Percentiles rank a stretch among this genome's conserved stretches.
These are phyloP conservation scores for Peronospora tabacina DNA, from an alignment of 352 stramenopile species.

Conservation along the genomic window DNA sequence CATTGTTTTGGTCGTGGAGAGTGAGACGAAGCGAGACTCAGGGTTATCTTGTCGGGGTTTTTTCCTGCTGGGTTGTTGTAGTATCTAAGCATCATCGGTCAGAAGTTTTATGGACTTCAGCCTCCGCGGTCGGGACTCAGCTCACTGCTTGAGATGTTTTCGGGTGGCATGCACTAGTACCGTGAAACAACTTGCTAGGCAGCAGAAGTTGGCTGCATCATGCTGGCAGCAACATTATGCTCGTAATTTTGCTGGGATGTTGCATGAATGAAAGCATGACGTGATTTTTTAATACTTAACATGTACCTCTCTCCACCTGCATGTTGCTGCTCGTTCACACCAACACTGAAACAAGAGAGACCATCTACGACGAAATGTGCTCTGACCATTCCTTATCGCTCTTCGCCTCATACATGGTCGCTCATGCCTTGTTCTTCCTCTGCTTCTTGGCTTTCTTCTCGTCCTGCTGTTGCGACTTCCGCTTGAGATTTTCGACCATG, in stretches of 20 bases:
- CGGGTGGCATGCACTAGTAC: conserved; percentile 54
- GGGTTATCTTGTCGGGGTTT: background rate
- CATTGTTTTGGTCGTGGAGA: background rate
- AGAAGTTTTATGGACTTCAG: conserved; percentile 84
- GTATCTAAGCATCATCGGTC: conserved; percentile 79
- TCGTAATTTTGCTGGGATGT: background rate
- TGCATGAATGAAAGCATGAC: conserved; percentile 12
- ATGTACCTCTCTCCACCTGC: too few relatives aligned
- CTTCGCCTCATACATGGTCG: background rate
- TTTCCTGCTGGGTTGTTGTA: conserved; percentile 12
- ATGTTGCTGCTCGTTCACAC: too few relatives aligned
- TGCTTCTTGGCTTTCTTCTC: conserved; percentile 47
- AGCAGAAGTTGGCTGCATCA: too few relatives aligned
- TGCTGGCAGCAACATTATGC: background rate
- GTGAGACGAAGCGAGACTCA: conserved; percentile 6
- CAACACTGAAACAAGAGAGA: too few relatives aligned
- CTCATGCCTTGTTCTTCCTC: conserved; percentile 43
- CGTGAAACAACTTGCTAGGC: background rate
- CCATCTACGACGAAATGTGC: background rate
- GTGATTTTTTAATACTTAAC: background rate
- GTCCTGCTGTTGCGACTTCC: conserved; percentile 47
- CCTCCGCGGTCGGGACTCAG: conserved; percentile 67
- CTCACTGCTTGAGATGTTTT: conserved; percentile 82
- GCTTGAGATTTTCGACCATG: conserved; percentile 81
- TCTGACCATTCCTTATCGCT: background rate